phyloP scores from a whole-genome alignment of 352 stramenopile genomes.

The Pythium vanterpoolii region DNA sequence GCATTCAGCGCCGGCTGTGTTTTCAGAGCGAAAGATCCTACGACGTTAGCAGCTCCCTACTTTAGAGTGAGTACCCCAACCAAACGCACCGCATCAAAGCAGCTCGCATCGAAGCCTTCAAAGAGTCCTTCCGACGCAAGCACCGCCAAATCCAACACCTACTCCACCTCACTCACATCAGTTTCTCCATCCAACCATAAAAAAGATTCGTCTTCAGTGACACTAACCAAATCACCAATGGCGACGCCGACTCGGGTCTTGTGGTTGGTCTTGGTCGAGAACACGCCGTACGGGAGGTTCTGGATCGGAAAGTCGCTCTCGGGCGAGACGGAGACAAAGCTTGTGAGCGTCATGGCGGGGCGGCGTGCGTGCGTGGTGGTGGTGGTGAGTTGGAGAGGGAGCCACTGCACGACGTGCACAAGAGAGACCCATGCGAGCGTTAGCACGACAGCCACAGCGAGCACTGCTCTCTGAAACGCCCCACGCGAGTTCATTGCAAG shows the following conservation, averaged over 20 bases:
- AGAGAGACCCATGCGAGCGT: constrained; percentile 17
- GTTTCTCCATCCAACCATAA: neutral
- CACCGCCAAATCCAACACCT: constrained; percentile 88
- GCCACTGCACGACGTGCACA: constrained; percentile 7
- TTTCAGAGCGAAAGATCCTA: constrained; percentile 22
- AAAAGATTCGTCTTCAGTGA: neutral
- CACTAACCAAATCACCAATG: constrained; percentile 72
- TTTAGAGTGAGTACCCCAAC: neutral
- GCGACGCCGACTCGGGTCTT: constrained; percentile 77
- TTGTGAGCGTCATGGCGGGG: constrained; percentile 31
- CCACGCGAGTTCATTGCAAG: neutral
- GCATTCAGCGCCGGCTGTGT: constrained; percentile 82
- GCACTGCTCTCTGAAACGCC: neutral
- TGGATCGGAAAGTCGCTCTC: constrained; percentile 91
- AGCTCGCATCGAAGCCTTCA: constrained; percentile 69
- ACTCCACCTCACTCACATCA: neutral
- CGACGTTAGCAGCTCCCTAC: neutral
- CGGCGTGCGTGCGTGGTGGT: neutral
- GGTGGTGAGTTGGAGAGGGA: neutral
- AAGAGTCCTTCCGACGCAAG: constrained; percentile 90
- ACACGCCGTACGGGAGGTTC: constrained; percentile 96
- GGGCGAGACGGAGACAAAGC: constrained; percentile 54
- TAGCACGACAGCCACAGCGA: constrained; percentile 6
- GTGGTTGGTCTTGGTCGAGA: constrained; percentile 71
- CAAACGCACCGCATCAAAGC: constrained; percentile 55